phyloP scores from a whole-genome alignment of 2,329 filamentous ascomycete species.

The Trichoderma harzianum region DNA sequence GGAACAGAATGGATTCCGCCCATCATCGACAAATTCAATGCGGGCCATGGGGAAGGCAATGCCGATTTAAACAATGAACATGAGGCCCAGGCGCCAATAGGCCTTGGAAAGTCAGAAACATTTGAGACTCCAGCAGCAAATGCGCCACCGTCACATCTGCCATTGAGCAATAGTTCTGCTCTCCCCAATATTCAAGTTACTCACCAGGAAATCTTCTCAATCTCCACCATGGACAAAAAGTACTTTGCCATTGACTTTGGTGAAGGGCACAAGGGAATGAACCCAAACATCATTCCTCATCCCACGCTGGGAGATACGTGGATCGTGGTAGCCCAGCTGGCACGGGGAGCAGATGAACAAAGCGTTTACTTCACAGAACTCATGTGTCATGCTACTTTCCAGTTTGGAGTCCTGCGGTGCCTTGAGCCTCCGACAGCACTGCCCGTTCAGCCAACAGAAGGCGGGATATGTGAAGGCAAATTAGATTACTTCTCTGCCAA shows the following conservation, averaged over 20 bases:
- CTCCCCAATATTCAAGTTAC: neutral
- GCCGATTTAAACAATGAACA: neutral
- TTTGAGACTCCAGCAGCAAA: neutral
- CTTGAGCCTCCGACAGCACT: slow-evolving; percentile 38
- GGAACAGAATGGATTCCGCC: slow-evolving; percentile 5
- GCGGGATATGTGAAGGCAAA: slow-evolving; percentile 44
- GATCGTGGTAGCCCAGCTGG: slow-evolving; percentile 50
- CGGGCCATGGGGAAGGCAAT: neutral
- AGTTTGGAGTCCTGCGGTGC: slow-evolving; percentile 41
- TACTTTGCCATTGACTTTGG: slow-evolving; percentile 51
- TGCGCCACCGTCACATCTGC: neutral
- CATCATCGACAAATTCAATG: neutral
- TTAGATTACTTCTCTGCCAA: slow-evolving; percentile 41
- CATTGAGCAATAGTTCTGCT: neutral
- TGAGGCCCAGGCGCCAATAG: neutral
- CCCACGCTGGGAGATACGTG: slow-evolving; percentile 45
- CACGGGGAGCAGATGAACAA: slow-evolving; percentile 27
- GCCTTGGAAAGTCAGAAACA: neutral
- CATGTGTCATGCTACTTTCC: slow-evolving; percentile 49
- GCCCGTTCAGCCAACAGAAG: slow-evolving; percentile 44
- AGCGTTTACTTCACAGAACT: slow-evolving; percentile 42
- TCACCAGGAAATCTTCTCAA: slow-evolving; percentile 44
- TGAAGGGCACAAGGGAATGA: slow-evolving; percentile 38
- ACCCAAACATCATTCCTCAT: slow-evolving; percentile 58
- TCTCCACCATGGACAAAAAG: slow-evolving; percentile 41